phyloP scores from a whole-genome alignment of 169 alveolate species.

The Eimeria brunetti region DNA sequence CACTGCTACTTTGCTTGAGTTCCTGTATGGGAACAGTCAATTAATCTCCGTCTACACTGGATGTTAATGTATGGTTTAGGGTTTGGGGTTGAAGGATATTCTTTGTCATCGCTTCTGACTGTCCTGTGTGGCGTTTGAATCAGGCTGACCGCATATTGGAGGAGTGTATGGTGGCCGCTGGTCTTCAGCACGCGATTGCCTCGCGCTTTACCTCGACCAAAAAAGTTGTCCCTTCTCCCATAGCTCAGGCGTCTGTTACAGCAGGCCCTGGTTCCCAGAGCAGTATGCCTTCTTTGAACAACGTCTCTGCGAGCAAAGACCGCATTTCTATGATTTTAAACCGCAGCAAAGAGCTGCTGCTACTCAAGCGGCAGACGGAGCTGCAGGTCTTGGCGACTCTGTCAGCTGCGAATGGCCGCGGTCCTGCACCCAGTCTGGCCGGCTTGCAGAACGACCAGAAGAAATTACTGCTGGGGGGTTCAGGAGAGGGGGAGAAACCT shows the following conservation, averaged over 20 bases:
- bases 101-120: background rate
- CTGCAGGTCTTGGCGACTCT: constrained; percentile 49
- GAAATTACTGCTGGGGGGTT: constrained; percentile 13
- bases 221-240: constrained; percentile 7
- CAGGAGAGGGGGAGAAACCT: constrained; percentile 48
- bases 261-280: constrained; percentile 32
- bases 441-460: constrained; percentile 32
- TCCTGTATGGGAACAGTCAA: background rate
- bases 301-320: constrained; percentile 25
- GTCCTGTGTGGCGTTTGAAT: background rate
- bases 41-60: background rate
- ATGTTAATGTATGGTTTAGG: background rate
- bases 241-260: constrained; percentile 6
- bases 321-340: constrained; percentile 56
- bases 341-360: constrained; percentile 70
- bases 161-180: constrained; percentile 77
- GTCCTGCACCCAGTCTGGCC: constrained; percentile 11
- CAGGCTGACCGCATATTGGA: constrained; percentile 78
- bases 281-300: background rate
- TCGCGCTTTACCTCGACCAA: constrained; percentile 62
- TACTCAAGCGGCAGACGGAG: constrained; percentile 60
- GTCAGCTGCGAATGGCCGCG: constrained; percentile 52
- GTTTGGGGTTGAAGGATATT: background rate
- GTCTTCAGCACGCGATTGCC: constrained; percentile 77
- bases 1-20: background rate